Evolutionary conservation across 768 basidiomycete species (phyloP).

Genomic region (Pleurotus sapidus): DNA sequence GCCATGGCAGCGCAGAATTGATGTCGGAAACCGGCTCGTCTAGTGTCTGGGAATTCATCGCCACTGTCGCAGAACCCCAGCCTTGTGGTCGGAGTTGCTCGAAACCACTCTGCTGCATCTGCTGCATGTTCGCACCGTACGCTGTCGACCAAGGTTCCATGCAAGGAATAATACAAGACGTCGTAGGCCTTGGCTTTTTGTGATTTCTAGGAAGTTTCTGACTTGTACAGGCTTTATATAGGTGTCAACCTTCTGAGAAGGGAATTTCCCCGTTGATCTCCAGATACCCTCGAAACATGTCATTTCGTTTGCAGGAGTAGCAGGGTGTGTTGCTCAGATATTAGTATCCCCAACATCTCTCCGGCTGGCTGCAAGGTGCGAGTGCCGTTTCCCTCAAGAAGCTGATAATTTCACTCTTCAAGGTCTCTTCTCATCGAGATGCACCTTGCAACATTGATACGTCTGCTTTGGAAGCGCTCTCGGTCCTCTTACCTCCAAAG

Average conservation of each 20-base stretch:
- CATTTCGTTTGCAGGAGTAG: conserved; percentile 8
- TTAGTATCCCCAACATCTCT: conserved; percentile 10
- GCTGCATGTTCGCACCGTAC: background rate
- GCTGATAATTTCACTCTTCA: conserved; percentile 4
- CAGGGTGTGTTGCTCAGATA: conserved; percentile 4
- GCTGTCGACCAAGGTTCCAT: conserved; percentile 3
- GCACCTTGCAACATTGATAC: conserved; percentile 8
- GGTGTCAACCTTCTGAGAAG: conserved; percentile 7
- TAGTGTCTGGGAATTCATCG: conserved; percentile 34
- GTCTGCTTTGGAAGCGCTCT: conserved; percentile 9
- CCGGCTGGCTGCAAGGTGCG: conserved; percentile 5
- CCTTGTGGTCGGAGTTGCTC: conserved; percentile 3
- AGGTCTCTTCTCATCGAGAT: conserved; percentile 7
- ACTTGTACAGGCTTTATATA: conserved; percentile 6
- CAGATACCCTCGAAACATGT: conserved; percentile 2
- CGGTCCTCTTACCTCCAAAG: conserved; percentile 7
- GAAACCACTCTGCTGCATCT: background rate
- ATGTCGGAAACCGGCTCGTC: conserved; percentile 51
- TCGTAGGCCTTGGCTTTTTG: background rate
- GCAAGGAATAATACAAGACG: background rate
- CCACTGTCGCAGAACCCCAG: conserved; percentile 11
- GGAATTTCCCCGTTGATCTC: conserved; percentile 9
- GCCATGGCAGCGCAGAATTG: conserved; percentile 41
- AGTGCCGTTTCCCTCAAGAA: conserved; percentile 1
- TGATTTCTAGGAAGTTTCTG: background rate